Base-by-base conservation (phyloP, 257 asterid genomes). In the Nicotiana attenuata region DNA sequence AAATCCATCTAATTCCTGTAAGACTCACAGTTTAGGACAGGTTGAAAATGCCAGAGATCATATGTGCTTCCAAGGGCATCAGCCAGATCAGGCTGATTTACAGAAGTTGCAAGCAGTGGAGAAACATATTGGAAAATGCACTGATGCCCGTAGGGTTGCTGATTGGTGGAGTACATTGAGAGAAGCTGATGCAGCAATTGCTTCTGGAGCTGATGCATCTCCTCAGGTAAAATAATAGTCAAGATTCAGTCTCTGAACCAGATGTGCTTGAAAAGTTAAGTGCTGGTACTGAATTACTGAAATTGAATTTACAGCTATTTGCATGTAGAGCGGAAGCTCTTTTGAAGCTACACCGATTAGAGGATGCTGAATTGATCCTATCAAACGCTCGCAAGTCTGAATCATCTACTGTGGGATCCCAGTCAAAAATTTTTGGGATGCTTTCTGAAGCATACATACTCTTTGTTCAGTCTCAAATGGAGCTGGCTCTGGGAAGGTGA, bases 301-400 rank as follows among this genome's bases (percentile, higher is more conserved):
- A 71, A 83, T 77, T 84, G 89, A 61, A 84, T 83, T 80, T 90
- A 69, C 97, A 93, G 97, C 88, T 93, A 28, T 88, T 73, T 73
- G 91, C 96, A 19, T 90, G 93, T 86, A 86, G 91, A 83, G 93
- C 92, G 19, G 97, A 93, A 86, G 93, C 96, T 76, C 88, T 90
- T 79, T 83, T 90, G 84, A 93, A 93, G 88, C 94, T 91, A 87
- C 89, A 88, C 84, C 91, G 85, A 57, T 71, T 87, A 55, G 93
- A 90, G 6, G 93, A 88, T 66, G 96, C 93, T 7, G 82, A 82
- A 55, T 69, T 80, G 19, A 86, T 87, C 45, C 57, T 89, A 59
- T 87, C 94, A 20, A 81, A 85, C 13, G 53, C 87, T 81, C 87
- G 89, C 73, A 87, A 80, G 75, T 79, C 80, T 29, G 81, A 82